Base-by-base conservation (phyloP, 2,329 filamentous ascomycete genomes). In the Verticillium nubilum region DNA sequence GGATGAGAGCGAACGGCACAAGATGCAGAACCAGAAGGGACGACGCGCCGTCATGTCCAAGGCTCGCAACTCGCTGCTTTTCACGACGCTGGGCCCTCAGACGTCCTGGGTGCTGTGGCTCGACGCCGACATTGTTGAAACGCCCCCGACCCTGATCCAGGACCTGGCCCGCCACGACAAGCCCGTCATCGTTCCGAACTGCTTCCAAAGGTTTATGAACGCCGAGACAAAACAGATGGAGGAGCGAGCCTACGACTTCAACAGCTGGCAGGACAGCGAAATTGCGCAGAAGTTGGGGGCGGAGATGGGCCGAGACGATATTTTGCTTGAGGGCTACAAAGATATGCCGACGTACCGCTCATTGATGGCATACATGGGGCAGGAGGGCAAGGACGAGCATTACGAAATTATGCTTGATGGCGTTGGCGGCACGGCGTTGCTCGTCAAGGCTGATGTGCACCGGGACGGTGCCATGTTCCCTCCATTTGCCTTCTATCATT, bases 391-490 rank as follows among this genome's bases (percentile, higher is more conserved):
- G 17, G 83, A 90, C 66, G 72, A 76, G 50, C 78, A 84, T 56
- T 75, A 82, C 35, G 86, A 90, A 69, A 84, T 97, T 57, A 82
- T 87, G 52, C 82, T 99, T 9, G 95, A 99, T 71, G 95, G 95
- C 56, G 95, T 99, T 3, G 95, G 95, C 59, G 95, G 95, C 35
- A 96, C 94, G 1, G 91, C 93, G 1, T 78, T 99, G 64, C 78
- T 99, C 69, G 95, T 99, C 61, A 97, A 97, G 78, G 95, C 93
- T 1, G 93, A 98, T 61, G 95, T 99, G 26, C 95, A 99, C 73
- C 86, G 95, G 27, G 95, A 99, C 70, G 95, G 95, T 23, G 94
- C 95, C 72, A 99, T 98, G 94, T 99, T 99, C 77, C 95, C 95
- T 19, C 86, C 95, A 0, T 99, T 99, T 72, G 77, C 94, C 3